These are phyloP conservation scores for Sugiyamaella novakii DNA, from an alignment of 1,139 yeast genomes.

Conservation along the genomic window DNA sequence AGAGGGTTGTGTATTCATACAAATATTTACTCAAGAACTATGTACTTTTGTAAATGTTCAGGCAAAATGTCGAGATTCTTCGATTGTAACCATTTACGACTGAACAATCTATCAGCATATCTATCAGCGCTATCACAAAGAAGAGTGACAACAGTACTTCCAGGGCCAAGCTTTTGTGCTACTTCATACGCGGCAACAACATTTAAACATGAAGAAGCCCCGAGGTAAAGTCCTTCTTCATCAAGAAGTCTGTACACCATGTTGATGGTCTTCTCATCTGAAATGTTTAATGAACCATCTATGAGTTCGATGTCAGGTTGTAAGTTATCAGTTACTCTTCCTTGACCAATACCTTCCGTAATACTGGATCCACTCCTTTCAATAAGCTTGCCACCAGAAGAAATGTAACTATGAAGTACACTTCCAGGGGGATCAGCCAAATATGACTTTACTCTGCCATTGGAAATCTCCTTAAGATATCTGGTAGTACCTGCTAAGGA, in stretches of 20 bases:
- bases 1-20: too few relatives aligned
- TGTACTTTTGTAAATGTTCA: constrained; percentile 68
- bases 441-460: constrained; percentile 58
- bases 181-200: constrained; percentile 80
- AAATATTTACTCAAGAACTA: constrained; percentile 42
- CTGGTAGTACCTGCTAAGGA: constrained; percentile 83
- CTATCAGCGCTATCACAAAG: constrained; percentile 89
- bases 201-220: constrained; percentile 83
- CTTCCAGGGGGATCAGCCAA: constrained; percentile 96
- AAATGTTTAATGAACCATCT: constrained; percentile 70
- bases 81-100: constrained; percentile 70
- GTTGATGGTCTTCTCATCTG: constrained; percentile 71
- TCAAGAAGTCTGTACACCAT: constrained; percentile 83
- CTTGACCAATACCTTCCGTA: constrained; percentile 96
- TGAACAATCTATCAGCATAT: constrained; percentile 77
- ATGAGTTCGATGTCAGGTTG: constrained; percentile 71
- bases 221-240: constrained; percentile 89
- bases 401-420: constrained; percentile 75
- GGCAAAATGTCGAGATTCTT: constrained; percentile 74
- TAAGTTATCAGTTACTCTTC: constrained; percentile 83
- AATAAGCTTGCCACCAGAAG: constrained; percentile 61
- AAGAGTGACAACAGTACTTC: constrained; percentile 79
- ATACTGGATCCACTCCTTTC: constrained; percentile 77
- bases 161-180: constrained; percentile 76
- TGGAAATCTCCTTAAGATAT: constrained; percentile 66